These are phyloP conservation scores for Gomphus bonarii DNA, from an alignment of 1,284 basidiomycete species.

Conservation along the genomic window DNA sequence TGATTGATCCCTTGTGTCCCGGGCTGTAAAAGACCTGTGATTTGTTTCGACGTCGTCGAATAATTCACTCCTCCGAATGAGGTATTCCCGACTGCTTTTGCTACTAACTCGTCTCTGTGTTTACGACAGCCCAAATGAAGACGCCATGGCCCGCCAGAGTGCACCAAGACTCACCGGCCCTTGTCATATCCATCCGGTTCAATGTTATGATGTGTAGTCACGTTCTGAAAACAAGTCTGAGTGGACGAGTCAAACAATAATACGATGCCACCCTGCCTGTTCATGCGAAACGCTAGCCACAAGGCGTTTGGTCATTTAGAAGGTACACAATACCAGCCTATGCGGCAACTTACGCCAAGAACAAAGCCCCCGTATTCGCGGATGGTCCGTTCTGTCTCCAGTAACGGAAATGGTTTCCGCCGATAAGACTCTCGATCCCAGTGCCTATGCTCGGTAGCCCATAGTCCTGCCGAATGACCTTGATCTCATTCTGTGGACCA, in stretches of 20 bases:
- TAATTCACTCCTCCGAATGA: conserved; percentile 14
- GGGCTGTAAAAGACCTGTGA: conserved; percentile 40
- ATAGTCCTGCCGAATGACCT: conserved; percentile 60
- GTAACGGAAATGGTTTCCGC: conserved; percentile 59
- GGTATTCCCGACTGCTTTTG: conserved; percentile 11
- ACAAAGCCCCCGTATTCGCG: conserved; percentile 53
- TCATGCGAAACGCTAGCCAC: conserved; percentile 45
- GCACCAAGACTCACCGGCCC: conserved; percentile 12
- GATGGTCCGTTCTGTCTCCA: conserved; percentile 63
- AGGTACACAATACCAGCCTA: not conserved
- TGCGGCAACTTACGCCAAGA: conserved; percentile 43
- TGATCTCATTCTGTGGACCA: conserved; percentile 47
- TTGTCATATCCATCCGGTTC: conserved; percentile 27
- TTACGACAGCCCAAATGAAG: not conserved
- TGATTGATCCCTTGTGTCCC: conserved; percentile 42
- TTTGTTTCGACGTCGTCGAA: conserved; percentile 32
- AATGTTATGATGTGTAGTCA: conserved; percentile 37
- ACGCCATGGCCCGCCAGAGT: not conserved
- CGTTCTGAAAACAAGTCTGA: conserved; percentile 20
- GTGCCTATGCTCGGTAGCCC: conserved; percentile 46
- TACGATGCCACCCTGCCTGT: conserved; percentile 26
- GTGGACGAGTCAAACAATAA: not conserved
- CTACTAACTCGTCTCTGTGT: conserved; percentile 12
- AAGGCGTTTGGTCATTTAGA: not conserved
- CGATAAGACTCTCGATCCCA: conserved; percentile 50